Percentiles rank a stretch among this genome's conserved stretches.
phyloP scores from a whole-genome alignment of 805 yeast genomes.

The Kluyveromyces nonfermentans region DNA sequence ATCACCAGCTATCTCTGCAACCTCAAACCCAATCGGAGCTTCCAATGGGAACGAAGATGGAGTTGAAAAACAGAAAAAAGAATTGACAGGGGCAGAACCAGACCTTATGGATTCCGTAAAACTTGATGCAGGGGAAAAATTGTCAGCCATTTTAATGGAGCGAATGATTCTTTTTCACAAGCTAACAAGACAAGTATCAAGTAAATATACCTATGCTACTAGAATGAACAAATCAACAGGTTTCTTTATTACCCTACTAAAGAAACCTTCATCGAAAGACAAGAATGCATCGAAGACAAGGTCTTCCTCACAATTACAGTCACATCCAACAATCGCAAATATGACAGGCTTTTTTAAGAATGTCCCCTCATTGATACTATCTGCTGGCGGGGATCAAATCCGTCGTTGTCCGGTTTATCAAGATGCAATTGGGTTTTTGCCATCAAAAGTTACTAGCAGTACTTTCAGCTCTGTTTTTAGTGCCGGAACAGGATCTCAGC shows the following conservation, averaged over 20 bases:
- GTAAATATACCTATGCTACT: constrained; percentile 58
- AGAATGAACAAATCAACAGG: constrained; percentile 51
- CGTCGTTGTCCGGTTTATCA: constrained; percentile 31
- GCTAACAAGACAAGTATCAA: constrained; percentile 39
- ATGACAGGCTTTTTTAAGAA: constrained; percentile 24
- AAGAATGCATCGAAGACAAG: constrained; percentile 1
- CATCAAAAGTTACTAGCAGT: constrained; percentile 11
- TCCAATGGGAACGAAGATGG: constrained; percentile 24
- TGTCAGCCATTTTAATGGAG: constrained; percentile 30
- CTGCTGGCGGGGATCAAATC: constrained; percentile 26
- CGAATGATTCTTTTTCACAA: constrained; percentile 36
- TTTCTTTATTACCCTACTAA: constrained; percentile 33
- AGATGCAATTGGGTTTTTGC: constrained; percentile 28
- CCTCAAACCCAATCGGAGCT: constrained; percentile 11
- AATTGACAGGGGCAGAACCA: constrained; percentile 18
- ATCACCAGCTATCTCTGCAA: constrained; percentile 14
- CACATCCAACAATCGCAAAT: constrained; percentile 20
- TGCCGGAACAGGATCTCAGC: constrained; percentile 14
- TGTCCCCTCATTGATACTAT: constrained; percentile 26
- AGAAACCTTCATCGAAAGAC: constrained; percentile 22
- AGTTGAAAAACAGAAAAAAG: constrained; percentile 14
- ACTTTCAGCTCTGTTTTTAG: constrained; percentile 2
- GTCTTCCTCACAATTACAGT: constrained; percentile 6
- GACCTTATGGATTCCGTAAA: constrained; percentile 28
- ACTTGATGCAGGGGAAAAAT: constrained; percentile 30